Evolutionary conservation across 2,329 filamentous ascomycete species (phyloP).

Genomic region (Penicillium verrucosum): DNA sequence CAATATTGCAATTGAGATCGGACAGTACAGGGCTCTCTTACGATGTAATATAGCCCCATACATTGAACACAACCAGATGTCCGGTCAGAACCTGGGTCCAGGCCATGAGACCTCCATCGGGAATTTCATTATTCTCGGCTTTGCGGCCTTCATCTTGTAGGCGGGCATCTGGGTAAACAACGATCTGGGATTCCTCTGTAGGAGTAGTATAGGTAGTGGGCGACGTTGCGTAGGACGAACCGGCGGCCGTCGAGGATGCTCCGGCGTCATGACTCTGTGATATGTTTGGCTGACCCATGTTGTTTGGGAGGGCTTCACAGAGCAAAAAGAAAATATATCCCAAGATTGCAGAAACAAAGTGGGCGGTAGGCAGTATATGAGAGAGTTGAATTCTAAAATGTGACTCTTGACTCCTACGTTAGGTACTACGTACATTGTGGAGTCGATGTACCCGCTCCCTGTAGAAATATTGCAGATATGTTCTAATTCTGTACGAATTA

Average conservation of each 20-base stretch:
- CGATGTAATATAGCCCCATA: slow-evolving; percentile 12
- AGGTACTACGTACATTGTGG: not conserved
- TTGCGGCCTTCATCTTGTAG: slow-evolving; percentile 4
- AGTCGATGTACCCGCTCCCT: not conserved
- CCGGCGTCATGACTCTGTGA: not conserved
- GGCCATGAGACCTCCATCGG: slow-evolving; percentile 31
- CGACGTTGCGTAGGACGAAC: not conserved
- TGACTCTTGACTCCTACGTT: not conserved
- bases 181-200: not conserved
- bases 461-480: not conserved
- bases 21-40: not conserved
- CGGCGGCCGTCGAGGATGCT: not conserved
- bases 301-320: not conserved
- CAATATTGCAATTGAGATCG: not conserved
- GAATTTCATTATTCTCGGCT: slow-evolving; percentile 8
- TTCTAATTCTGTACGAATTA: not conserved
- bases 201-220: not conserved
- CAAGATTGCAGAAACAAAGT: not conserved
- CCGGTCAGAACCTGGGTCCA: slow-evolving; percentile 33
- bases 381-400: not conserved
- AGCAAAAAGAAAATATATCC: not conserved
- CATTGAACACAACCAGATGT: slow-evolving; percentile 30
- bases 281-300: not conserved
- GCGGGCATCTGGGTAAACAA: not conserved
- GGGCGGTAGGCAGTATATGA: not conserved